Percentiles rank a stretch among this genome's conserved stretches.
Evolutionary conservation across 768 basidiomycete species (phyloP).

Genomic region (Boletus bicolor): DNA sequence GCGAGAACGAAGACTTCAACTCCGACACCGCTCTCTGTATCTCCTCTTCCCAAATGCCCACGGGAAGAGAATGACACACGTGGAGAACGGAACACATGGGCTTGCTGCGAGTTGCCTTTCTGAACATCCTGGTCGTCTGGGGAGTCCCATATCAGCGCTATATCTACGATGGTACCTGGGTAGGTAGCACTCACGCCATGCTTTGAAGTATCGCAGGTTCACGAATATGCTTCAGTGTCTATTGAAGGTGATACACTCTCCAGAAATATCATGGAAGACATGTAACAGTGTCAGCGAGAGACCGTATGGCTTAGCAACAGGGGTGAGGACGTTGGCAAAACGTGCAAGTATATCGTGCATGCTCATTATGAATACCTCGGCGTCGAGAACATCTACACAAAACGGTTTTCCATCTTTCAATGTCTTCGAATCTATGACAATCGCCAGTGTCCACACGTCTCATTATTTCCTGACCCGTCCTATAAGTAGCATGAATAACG

Average conservation of each 20-base stretch:
- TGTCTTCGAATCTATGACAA: background rate
- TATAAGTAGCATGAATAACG: background rate
- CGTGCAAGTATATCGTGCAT: conserved; percentile 56
- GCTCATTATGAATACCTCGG: conserved; percentile 41
- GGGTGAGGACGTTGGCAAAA: conserved; percentile 64
- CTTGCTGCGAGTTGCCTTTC: background rate
- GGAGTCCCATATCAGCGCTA: background rate
- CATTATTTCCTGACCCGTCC: background rate
- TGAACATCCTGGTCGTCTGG: conserved; percentile 1
- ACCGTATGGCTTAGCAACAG: conserved; percentile 65
- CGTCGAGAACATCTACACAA: conserved; percentile 1
- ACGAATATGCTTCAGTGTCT: conserved; percentile 80
- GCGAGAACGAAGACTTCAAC: background rate
- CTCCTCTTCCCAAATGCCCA: background rate
- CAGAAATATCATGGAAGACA: conserved; percentile 76
- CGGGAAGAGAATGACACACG: background rate
- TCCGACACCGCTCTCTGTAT: background rate
- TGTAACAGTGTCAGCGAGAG: conserved; percentile 71
- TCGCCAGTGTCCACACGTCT: background rate
- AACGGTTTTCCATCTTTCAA: background rate
- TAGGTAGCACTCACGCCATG: conserved; percentile 65
- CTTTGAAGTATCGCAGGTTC: conserved; percentile 77
- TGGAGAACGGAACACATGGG: background rate
- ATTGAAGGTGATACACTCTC: conserved; percentile 89
- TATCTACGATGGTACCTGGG: background rate